Base-by-base conservation (phyloP, 306 rosid species). In the Glycine tomentella region DNA sequence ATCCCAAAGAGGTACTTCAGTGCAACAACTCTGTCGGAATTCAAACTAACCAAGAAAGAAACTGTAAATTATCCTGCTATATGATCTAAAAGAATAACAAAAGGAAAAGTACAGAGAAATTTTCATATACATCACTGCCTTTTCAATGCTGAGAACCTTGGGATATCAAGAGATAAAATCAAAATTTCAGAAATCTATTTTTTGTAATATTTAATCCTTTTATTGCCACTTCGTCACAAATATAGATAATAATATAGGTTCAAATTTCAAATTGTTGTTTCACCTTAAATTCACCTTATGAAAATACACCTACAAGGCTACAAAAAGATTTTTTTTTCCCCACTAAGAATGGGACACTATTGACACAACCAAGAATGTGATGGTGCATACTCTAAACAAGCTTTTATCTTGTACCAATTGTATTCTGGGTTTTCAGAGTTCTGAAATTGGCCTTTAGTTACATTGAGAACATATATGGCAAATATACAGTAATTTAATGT, bases 1-100 rank as follows among this genome's bases (percentile, higher is more conserved):
- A 91, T 71, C 80, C 98, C 99, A 87, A 90, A 95, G 84, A 95
- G 93, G 86, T 83, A 84, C 80, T 90, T 95, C 90, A 95, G 80
- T 3, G 79, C 84, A 46, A 75, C 85, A 81, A 93, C 92, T 87
- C 90, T 90, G 86, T 91, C 90, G 75, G 88, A 72, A 81, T 87
- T 77, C 90, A 93, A 90, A 83, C 96, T 90, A 84, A 79, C 82
- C 89, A 88, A 87, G 79, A 87, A 78, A 84, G 63, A 86, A 89
- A 86, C 69, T 11, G 78, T 88, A 48, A 92, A 81, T 84, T 61
- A 66, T 56, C 77, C 70, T 46, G 77, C 81, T 48, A 84, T 36
- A 81, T 33, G 13, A 42, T 57, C 72, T 74, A 69, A 80, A 66
- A 61, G 25, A 80, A 76, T 3, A 44, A 20, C 53, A 56, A 67